Evolutionary conservation across 139 green algal genomes (phyloP), one percentile per base, ranked within the genome.

Genomic region (Micractinium conductrix): DNA sequence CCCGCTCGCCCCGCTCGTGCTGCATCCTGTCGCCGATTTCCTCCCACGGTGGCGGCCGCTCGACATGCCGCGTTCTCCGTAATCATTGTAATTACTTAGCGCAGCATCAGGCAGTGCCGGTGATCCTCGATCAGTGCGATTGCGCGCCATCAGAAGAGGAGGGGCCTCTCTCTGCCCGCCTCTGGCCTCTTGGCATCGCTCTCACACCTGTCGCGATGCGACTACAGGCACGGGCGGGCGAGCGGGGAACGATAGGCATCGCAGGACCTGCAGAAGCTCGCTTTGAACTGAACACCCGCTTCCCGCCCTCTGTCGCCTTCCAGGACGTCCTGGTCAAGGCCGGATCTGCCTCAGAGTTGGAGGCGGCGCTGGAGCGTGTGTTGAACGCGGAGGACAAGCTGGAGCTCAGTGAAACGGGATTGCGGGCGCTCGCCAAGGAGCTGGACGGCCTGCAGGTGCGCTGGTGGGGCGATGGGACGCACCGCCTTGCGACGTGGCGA

Each of bases 271-370:
- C 65, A 72, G 65, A 10, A 16, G 65, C 65, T 0, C 21, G 24
- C 24, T 8, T 30, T 24, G n/a, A 12, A 14, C 35, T 28, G 33
- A 28, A 4, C 58, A 37, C 2, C 58, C 58, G 8, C 7, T 5
- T 40, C 22, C 60, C 12, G 60, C 60, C 55, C 60, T 58, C 24
- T 26, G 5, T 33, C 37, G 65, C 65, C 37, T 33, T 73, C 40
- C 58, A 82, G 76, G 76, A 82, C 5, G 26, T 82, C 10, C 76
- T 82, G 28, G 26, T n/a, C n/a, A n/a, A n/a, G n/a, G n/a, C n/a
- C n/a, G n/a, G n/a, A n/a, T n/a, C n/a, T n/a, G n/a, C n/a, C n/a
- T n/a, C n/a, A n/a, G n/a, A n/a, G n/a, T n/a, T n/a, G n/a, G n/a
- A n/a, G n/a, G 72, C n/a, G 30, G 45, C 44, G 14, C 44, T 79